These are phyloP conservation scores for Citrus australasica DNA, from an alignment of 345 rosid genomes.

Conservation along the genomic window DNA sequence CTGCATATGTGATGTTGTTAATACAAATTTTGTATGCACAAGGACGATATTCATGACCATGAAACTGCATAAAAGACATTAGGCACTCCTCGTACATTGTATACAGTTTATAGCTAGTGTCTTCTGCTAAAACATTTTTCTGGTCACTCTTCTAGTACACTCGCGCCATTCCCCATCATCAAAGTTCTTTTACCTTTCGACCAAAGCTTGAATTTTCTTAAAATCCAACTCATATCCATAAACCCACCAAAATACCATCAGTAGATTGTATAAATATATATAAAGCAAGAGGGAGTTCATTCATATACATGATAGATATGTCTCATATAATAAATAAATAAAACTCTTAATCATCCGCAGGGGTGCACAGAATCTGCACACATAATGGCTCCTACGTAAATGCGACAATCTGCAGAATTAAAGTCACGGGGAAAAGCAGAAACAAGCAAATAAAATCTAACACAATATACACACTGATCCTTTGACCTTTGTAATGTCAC, in stretches of 20 bases:
- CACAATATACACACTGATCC: no score
- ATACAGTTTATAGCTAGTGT: background rate
- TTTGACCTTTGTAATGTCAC: background rate
- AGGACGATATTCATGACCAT: background rate
- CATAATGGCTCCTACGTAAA: background rate
- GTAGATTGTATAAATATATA: no score
- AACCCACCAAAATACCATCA: no score
- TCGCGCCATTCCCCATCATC: background rate
- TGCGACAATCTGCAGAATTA: background rate
- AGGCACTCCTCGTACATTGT: slow-evolving; percentile 4
- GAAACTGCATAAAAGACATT: background rate
- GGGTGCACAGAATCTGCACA: background rate
- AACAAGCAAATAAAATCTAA: no score
- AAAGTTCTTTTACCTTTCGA: background rate
- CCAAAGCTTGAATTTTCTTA: background rate
- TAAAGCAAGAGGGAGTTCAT: no score
- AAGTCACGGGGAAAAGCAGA: no score
- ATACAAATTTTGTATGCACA: background rate
- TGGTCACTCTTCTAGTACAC: background rate
- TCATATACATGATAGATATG: no score
- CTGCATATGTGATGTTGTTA: slow-evolving; percentile 3
- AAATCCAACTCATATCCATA: background rate
- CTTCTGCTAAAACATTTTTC: background rate
- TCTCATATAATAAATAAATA: no score
- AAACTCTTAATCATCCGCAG: no score